A percentile compares a stretch with the other conserved stretches of the same genome.
Evolutionary conservation across 2,329 filamentous ascomycete species (phyloP).

Genomic region (Alternaria sp.): DNA sequence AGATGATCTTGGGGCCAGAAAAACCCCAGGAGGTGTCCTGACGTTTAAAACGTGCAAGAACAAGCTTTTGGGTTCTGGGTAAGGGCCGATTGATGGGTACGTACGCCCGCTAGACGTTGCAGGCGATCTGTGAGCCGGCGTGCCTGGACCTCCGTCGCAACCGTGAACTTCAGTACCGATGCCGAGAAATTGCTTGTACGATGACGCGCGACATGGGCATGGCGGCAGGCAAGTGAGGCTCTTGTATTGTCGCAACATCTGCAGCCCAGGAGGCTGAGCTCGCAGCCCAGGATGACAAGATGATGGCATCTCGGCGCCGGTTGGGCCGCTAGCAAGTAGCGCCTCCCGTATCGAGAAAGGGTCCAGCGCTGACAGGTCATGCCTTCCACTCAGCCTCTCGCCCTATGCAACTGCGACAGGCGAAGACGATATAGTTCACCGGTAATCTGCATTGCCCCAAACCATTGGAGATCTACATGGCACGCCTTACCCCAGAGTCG

Average conservation of each 20-base stretch:
- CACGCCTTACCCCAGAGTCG: conserved; percentile 18
- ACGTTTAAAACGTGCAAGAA: neutral
- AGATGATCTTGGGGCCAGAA: neutral
- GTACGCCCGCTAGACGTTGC: neutral
- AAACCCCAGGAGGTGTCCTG: neutral
- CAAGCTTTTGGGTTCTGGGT: conserved; percentile 1
- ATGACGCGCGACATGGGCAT: conserved; percentile 7
- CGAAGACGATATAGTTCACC: conserved; percentile 19
- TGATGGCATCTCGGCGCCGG: neutral
- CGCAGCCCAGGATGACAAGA: neutral
- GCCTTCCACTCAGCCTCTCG: conserved; percentile 15
- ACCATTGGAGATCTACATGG: conserved; percentile 2
- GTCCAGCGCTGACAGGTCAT: neutral
- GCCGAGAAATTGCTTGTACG: neutral
- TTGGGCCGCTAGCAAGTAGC: neutral
- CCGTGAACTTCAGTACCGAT: neutral
- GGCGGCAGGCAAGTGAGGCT: conserved; percentile 15
- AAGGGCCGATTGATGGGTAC: conserved; percentile 9
- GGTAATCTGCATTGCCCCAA: conserved; percentile 15
- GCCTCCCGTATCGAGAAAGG: neutral
- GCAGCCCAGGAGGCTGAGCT: neutral
- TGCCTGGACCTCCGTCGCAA: neutral
- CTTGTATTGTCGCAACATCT: conserved; percentile 9
- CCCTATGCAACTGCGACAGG: conserved; percentile 7
- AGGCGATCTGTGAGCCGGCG: conserved; percentile 1